Conservation (phyloP, 257 asterid genomes). For the Haberlea rhodopensis region DNA sequence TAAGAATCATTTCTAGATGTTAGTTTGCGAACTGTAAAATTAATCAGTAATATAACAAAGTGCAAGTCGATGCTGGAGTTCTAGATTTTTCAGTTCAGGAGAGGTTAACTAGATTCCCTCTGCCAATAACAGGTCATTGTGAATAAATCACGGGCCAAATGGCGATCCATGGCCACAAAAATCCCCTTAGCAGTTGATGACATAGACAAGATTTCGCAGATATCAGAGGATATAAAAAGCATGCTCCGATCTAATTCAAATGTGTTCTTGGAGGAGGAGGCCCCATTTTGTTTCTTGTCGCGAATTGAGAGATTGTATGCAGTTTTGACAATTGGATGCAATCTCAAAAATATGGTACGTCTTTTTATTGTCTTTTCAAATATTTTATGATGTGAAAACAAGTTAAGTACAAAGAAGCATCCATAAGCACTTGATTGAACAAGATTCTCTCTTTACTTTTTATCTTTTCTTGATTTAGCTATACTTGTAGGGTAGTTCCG, state of each 20-base stretch:
- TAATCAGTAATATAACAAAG: background rate
- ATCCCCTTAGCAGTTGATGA: conserved; percentile 65
- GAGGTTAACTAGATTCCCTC: conserved; percentile 16
- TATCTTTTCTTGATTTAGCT: background rate
- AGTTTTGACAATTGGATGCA: conserved; percentile 85
- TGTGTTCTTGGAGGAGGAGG: conserved; percentile 77
- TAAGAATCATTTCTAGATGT: too few relatives aligned
- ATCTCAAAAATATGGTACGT: conserved; percentile 59
- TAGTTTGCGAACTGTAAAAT: background rate
- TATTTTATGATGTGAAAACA: background rate
- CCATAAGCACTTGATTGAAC: background rate
- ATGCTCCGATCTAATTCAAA: conserved; percentile 70
- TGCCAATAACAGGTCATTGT: conserved; percentile 64
- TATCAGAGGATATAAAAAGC: conserved; percentile 67
- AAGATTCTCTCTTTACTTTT: background rate
- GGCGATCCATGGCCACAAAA: conserved; percentile 51
- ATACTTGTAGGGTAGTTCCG: background rate
- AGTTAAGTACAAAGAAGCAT: background rate
- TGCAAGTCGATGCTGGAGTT: background rate
- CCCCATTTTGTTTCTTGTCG: conserved; percentile 83
- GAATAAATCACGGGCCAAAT: conserved; percentile 84
- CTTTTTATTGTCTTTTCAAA: conserved; percentile 1
- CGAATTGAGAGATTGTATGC: conserved; percentile 64
- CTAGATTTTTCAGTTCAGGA: conserved; percentile 2
- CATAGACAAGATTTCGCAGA: conserved; percentile 60